These are phyloP conservation scores for Phytophthora sp. DNA, from an alignment of 352 stramenopile genomes.

Conservation along the genomic window DNA sequence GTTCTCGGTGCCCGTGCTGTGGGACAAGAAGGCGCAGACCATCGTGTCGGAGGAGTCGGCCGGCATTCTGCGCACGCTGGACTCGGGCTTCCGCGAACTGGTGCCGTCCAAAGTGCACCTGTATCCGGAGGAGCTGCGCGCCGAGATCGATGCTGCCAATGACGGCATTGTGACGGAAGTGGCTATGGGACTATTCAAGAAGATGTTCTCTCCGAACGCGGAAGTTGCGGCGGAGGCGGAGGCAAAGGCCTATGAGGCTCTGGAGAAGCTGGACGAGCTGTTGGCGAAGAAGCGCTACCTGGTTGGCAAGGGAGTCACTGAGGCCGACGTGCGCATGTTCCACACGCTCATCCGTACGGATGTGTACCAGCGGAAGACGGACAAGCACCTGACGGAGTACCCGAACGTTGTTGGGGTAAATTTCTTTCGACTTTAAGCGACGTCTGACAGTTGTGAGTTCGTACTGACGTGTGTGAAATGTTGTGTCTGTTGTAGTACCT, in stretches of 20 bases:
- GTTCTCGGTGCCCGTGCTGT: constrained; percentile 69
- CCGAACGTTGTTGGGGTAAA: constrained; percentile 48
- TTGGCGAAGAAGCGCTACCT: constrained; percentile 31
- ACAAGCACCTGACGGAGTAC: constrained; percentile 50
- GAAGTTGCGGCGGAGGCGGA: constrained; percentile 48
- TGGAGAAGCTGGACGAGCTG: constrained; percentile 41
- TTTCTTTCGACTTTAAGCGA: neutral
- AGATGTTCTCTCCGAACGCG: constrained; percentile 68
- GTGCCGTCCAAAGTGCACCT: constrained; percentile 41
- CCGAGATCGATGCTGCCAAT: constrained; percentile 68
- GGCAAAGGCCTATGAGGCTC: constrained; percentile 21
- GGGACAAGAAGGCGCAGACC: constrained; percentile 66
- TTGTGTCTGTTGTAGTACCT: constrained; percentile 34
- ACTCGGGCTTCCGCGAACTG: constrained; percentile 46
- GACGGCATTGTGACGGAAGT: constrained; percentile 64
- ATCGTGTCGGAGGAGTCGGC: constrained; percentile 47
- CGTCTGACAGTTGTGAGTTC: neutral
- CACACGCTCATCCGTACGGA: constrained; percentile 46
- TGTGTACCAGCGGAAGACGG: constrained; percentile 20
- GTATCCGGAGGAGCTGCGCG: constrained; percentile 45
- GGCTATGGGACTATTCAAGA: constrained; percentile 58
- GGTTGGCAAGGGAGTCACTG: constrained; percentile 35
- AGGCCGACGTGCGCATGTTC: constrained; percentile 52
- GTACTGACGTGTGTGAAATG: neutral
- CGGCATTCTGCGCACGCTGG: constrained; percentile 74